These are phyloP conservation scores for Cercospora sp. DNA, from an alignment of 2,329 filamentous ascomycete species.

Conservation along the genomic window DNA sequence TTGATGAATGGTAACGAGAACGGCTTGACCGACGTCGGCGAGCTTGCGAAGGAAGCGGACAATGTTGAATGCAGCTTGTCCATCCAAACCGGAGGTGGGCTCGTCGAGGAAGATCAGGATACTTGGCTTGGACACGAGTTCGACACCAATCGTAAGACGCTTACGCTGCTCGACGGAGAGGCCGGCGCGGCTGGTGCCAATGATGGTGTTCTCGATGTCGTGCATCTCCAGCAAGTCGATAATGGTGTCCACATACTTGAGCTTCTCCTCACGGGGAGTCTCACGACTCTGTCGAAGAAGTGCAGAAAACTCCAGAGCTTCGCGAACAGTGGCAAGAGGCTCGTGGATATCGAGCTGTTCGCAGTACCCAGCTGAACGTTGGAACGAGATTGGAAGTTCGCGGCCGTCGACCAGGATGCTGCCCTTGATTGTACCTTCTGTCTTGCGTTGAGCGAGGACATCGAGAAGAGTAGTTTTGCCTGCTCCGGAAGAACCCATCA, in stretches of 20 bases:
- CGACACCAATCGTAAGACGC: slow-evolving; percentile 57
- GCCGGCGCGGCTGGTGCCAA: slow-evolving; percentile 60
- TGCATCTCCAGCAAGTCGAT: slow-evolving; percentile 64
- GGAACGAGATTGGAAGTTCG: slow-evolving; percentile 47
- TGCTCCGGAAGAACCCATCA: slow-evolving; percentile 75
- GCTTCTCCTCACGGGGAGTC: slow-evolving; percentile 61
- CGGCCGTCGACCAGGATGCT: slow-evolving; percentile 49
- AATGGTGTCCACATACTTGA: slow-evolving; percentile 67
- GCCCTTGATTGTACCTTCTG: slow-evolving; percentile 47
- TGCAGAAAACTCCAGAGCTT: slow-evolving; percentile 66
- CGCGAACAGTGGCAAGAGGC: slow-evolving; percentile 64
- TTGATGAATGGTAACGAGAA: slow-evolving; percentile 68
- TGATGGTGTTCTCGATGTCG: slow-evolving; percentile 64
- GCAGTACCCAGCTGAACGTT: slow-evolving; percentile 55
- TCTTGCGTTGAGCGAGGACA: slow-evolving; percentile 47
- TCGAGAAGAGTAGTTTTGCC: slow-evolving; percentile 45
- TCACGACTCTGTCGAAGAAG: slow-evolving; percentile 62
- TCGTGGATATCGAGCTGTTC: slow-evolving; percentile 70
- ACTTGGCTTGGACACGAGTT: slow-evolving; percentile 59
- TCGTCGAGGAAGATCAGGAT: slow-evolving; percentile 67
- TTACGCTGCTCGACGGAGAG: slow-evolving; percentile 57
- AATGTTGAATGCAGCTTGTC: slow-evolving; percentile 65
- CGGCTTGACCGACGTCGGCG: slow-evolving; percentile 64
- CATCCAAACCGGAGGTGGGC: slow-evolving; percentile 58
- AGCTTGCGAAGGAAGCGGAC: slow-evolving; percentile 67